Evolutionary conservation across 495 filamentous ascomycete genomes (phyloP).

Genomic region (Bombardia bombarda): DNA sequence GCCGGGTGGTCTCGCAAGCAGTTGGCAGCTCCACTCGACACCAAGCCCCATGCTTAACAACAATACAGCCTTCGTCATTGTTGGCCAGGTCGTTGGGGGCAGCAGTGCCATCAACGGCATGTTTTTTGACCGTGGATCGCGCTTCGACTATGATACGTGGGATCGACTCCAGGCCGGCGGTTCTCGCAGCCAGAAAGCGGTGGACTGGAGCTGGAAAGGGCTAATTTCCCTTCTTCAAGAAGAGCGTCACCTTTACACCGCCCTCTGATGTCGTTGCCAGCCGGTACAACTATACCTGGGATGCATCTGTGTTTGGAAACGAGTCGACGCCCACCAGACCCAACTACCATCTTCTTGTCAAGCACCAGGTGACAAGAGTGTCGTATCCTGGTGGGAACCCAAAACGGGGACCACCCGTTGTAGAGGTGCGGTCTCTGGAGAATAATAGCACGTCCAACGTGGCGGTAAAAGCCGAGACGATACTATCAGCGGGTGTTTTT

Average conservation of each 20-base stretch:
- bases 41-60: slow-evolving; percentile 3
- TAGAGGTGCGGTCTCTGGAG: slow-evolving; percentile 12
- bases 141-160: slow-evolving; percentile 7
- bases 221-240: slow-evolving; percentile 5
- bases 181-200: neutral
- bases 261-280: neutral
- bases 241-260: slow-evolving; percentile 3
- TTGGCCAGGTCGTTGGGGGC: slow-evolving; percentile 2
- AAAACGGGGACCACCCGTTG: slow-evolving; percentile 4
- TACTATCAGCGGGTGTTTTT: slow-evolving; percentile 9
- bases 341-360: slow-evolving; percentile 27
- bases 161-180: neutral
- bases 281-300: neutral
- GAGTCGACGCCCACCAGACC: slow-evolving; percentile 14
- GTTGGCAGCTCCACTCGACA: neutral
- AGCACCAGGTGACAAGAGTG: slow-evolving; percentile 16
- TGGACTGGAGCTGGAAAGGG: slow-evolving; percentile 2
- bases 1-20: neutral
- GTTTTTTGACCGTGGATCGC: slow-evolving; percentile 6
- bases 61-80: slow-evolving; percentile 1
- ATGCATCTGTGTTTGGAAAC: neutral
- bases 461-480: slow-evolving; percentile 11
- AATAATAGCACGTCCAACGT: slow-evolving; percentile 4
- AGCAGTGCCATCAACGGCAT: slow-evolving; percentile 5
- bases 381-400: slow-evolving; percentile 6